Conservation (phyloP, 192 early-diverging fungal genomes). For the Mortierella alpina region DNA sequence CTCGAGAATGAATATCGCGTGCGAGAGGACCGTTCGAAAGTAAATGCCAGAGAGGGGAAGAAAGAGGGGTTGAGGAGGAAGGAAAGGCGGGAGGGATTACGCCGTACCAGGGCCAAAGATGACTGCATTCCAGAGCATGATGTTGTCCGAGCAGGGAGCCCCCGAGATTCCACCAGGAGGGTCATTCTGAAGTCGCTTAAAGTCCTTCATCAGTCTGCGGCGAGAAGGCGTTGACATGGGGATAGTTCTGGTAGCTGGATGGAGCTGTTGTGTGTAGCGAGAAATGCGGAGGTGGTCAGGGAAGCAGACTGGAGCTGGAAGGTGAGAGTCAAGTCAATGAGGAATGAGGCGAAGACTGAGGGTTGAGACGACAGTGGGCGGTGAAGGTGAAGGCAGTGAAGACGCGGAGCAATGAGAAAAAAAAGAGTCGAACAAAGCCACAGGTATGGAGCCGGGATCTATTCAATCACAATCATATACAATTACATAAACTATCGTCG, state of each 20-base stretch:
- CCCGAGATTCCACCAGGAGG: slow-evolving; percentile 90
- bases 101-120: slow-evolving; percentile 90
- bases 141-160: slow-evolving; percentile 95
- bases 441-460: not conserved
- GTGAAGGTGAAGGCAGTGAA: not conserved
- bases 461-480: not conserved
- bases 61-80: not conserved
- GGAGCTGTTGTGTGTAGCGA: not conserved
- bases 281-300: not conserved
- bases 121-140: slow-evolving; percentile 99
- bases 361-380: not conserved
- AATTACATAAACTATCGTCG: not conserved
- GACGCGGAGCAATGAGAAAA: no score
- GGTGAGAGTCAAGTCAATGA: not conserved
- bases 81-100: not conserved
- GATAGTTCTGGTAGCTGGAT: not conserved
- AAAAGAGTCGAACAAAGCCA: not conserved
- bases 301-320: not conserved
- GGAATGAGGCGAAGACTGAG: not conserved
- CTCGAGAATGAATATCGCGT: no score
- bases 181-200: slow-evolving; percentile 94
- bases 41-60: no score
- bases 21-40: no score
- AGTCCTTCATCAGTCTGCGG: slow-evolving; percentile 97
- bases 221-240: slow-evolving; percentile 93